Evolutionary conservation across 371 early-diverging fungal genomes (phyloP).

Genomic region (Chytridium lagenaria): DNA sequence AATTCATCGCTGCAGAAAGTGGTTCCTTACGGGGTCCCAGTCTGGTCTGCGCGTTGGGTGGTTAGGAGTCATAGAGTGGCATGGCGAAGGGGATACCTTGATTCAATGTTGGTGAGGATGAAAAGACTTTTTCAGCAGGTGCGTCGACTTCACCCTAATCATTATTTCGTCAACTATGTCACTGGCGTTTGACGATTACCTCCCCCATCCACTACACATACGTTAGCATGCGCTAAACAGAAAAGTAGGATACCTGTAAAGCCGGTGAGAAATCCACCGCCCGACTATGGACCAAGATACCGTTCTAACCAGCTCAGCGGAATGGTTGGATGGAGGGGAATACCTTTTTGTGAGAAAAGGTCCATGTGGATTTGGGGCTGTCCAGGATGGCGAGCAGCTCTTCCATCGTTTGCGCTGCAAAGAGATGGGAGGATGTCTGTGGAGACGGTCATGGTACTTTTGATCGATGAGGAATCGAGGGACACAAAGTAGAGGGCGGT

Average conservation of each 20-base stretch:
- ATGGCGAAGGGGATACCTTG: neutral
- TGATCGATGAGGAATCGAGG: too few relatives aligned
- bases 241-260: neutral
- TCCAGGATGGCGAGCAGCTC: neutral
- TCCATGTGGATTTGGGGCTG: neutral
- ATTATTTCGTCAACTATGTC: too few relatives aligned
- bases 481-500: too few relatives aligned
- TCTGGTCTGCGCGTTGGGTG: neutral
- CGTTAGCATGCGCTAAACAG: neutral
- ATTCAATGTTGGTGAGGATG: neutral
- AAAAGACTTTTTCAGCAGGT: neutral
- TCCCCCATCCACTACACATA: conserved; percentile 5
- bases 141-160: conserved; percentile 5
- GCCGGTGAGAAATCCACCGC: neutral
- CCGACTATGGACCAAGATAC: neutral
- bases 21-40: neutral
- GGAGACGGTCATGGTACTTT: neutral
- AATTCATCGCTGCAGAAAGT: too few relatives aligned
- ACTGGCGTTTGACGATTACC: too few relatives aligned
- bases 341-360: conserved; percentile 6
- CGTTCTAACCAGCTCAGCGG: neutral
- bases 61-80: too few relatives aligned
- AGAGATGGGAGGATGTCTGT: neutral
- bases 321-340: neutral
- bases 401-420: neutral